Evolutionary conservation across 1,284 basidiomycete genomes (phyloP).

Genomic region (Takashimella tepidaria): DNA sequence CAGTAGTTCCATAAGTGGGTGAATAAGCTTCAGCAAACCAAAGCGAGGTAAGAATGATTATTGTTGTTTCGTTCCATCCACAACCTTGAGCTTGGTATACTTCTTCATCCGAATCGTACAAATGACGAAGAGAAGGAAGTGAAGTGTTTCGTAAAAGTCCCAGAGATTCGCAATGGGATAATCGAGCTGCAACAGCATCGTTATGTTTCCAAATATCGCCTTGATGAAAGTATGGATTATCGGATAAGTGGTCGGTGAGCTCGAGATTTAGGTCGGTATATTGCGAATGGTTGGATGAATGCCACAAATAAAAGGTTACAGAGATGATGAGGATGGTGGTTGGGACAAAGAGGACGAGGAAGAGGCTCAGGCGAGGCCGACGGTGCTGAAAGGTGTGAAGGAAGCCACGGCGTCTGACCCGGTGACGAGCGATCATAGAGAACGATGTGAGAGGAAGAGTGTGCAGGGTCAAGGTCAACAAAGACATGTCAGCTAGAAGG

Average conservation of each 20-base stretch:
- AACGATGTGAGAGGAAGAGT: too few species aligned
- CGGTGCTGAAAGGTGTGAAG: too few species aligned
- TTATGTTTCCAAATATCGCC: conserved; percentile 34
- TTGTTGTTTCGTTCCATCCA: conserved; percentile 34
- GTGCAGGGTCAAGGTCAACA: too few species aligned
- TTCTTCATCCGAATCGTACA: conserved; percentile 12
- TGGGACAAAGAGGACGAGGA: not conserved
- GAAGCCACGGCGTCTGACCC: too few species aligned
- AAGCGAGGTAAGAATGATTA: conserved; percentile 31
- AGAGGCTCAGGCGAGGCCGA: conserved; percentile 5
- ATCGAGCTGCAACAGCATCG: conserved; percentile 13
- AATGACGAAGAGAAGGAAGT: conserved; percentile 5
- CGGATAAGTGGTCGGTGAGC: not conserved
- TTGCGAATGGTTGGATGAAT: not conserved
- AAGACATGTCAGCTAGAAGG: too few species aligned
- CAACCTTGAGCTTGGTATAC: conserved; percentile 23
- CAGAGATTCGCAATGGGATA: conserved; percentile 23
- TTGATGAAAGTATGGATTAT: conserved; percentile 28
- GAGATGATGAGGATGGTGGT: not conserved
- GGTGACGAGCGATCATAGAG: too few species aligned
- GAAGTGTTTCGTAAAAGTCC: conserved; percentile 30
- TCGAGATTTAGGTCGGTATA: not conserved
- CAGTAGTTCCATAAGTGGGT: conserved; percentile 16
- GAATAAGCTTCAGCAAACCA: conserved; percentile 29
- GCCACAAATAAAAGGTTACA: not conserved